These are phyloP conservation scores for Sophora flavescens DNA, from an alignment of 306 rosid species.

Conservation along the genomic window DNA sequence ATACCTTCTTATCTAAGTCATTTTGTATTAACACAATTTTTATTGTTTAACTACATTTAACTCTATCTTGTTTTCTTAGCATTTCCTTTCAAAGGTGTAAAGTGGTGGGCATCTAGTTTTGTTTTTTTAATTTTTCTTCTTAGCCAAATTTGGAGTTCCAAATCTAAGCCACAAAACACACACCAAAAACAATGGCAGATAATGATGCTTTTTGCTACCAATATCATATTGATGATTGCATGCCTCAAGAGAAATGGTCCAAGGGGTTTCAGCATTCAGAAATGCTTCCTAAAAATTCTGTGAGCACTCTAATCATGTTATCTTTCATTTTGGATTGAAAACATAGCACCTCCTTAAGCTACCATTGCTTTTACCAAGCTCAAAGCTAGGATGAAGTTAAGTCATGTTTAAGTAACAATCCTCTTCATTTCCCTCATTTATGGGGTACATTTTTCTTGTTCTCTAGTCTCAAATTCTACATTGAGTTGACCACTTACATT, in stretches of 20 bases:
- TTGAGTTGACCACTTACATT: background rate
- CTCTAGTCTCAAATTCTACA: background rate
- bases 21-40: too few relatives aligned
- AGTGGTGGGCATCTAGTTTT: constrained; percentile 57
- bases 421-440: constrained; percentile 13
- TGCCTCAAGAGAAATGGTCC: constrained; percentile 46
- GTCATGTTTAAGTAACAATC: constrained; percentile 16
- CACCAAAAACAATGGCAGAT: constrained; percentile 51
- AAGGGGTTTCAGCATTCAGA: constrained; percentile 49
- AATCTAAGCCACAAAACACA: constrained; percentile 6
- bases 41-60: too few relatives aligned
- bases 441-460: constrained; percentile 2
- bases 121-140: background rate
- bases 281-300: constrained; percentile 54
- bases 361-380: constrained; percentile 27
- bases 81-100: too few relatives aligned
- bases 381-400: constrained; percentile 20
- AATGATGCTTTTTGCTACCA: constrained; percentile 66
- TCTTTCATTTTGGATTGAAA: constrained; percentile 8
- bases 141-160: constrained; percentile 36
- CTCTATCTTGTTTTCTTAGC: too few relatives aligned
- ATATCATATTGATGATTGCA: constrained; percentile 56
- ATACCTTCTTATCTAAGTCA: too few relatives aligned
- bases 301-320: constrained; percentile 49
- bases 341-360: constrained; percentile 19